phyloP scores from a whole-genome alignment of 2,329 filamentous ascomycete genomes.

The Penicillium sp. region DNA sequence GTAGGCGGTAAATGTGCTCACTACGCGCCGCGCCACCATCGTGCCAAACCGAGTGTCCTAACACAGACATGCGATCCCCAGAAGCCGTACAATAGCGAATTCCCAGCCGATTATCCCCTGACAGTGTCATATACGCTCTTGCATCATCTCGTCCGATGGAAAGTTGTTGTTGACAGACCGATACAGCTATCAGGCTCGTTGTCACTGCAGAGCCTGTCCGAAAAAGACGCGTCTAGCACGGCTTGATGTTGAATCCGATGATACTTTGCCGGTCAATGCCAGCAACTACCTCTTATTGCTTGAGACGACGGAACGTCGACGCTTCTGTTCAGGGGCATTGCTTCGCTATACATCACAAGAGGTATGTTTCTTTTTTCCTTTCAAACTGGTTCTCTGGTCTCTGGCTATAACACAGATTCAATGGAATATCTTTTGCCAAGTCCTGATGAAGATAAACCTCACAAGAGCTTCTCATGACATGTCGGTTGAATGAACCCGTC shows the following conservation, averaged over 20 bases:
- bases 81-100: neutral
- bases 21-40: neutral
- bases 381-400: neutral
- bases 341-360: neutral
- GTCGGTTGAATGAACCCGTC: slow-evolving; percentile 12
- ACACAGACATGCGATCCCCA: neutral
- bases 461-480: slow-evolving; percentile 43
- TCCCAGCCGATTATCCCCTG: neutral
- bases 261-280: neutral
- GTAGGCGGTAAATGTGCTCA: neutral
- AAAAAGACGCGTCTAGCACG: neutral
- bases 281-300: neutral
- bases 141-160: slow-evolving; percentile 8
- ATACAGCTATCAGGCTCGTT: neutral
- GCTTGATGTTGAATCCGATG: neutral
- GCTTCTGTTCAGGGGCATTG: neutral
- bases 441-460: slow-evolving; percentile 42
- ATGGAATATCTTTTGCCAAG: slow-evolving; percentile 11
- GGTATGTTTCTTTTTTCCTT: neutral
- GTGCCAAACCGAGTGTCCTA: neutral
- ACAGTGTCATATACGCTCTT: neutral
- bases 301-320: neutral
- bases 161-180: neutral
- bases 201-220: neutral
- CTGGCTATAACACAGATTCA: neutral